Conservation (phyloP, 495 filamentous ascomycete genomes). For the Chaetomium tenue region DNA sequence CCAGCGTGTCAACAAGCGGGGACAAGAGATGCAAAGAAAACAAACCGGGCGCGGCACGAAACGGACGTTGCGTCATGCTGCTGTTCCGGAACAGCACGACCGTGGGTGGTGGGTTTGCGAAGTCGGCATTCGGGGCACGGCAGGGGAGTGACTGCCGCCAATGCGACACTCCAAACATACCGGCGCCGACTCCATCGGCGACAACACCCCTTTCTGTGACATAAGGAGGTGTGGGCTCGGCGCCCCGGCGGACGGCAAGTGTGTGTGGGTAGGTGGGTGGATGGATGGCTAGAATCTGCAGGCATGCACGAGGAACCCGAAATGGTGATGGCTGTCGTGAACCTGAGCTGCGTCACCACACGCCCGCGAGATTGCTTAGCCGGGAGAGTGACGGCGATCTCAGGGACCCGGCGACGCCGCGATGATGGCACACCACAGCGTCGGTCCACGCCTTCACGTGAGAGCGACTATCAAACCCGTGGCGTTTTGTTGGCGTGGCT, state of each 20-base stretch:
- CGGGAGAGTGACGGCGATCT: not conserved
- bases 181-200: not conserved
- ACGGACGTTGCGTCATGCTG: not conserved
- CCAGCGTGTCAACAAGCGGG: not conserved
- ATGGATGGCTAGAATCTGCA: not conserved
- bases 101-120: not conserved
- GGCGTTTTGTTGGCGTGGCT: not conserved
- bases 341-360: not conserved
- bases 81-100: not conserved
- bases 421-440: not conserved
- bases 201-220: constrained; percentile 1
- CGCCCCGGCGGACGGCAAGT: not conserved
- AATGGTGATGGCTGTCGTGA: not conserved
- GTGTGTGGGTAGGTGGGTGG: not conserved
- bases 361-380: not conserved
- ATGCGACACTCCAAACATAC: constrained; percentile 1
- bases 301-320: not conserved
- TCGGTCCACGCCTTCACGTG: not conserved
- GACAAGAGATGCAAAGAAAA: not conserved
- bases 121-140: constrained; percentile 1
- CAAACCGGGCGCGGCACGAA: not conserved
- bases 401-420: not conserved
- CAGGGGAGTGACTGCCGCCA: constrained; percentile 8
- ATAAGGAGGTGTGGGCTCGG: not conserved
- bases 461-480: not conserved